These are phyloP conservation scores for Funneliformis mosseae DNA, from an alignment of 192 early-diverging fungal species.

Conservation along the genomic window DNA sequence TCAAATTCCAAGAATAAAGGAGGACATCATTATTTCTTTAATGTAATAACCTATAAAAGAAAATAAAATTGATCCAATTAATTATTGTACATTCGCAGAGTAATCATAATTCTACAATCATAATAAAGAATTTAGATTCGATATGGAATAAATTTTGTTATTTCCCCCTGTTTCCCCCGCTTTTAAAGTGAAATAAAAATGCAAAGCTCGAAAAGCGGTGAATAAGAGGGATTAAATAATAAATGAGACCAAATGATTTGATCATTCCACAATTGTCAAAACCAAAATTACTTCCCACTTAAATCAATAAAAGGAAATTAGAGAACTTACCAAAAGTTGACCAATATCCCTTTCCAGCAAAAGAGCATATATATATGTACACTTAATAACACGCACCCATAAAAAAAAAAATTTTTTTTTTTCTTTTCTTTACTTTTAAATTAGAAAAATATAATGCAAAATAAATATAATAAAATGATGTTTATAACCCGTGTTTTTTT, in stretches of 20 bases:
- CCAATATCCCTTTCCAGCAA: too few relatives aligned
- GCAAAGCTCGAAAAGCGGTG: neutral
- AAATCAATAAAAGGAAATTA: neutral
- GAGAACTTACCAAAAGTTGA: neutral
- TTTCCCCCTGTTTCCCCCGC: constrained; percentile 16
- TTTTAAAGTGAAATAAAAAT: neutral
- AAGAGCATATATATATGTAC: too few relatives aligned
- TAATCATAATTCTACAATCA: neutral
- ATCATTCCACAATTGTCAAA: neutral
- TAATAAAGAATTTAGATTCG: neutral
- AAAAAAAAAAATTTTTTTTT: too few relatives aligned
- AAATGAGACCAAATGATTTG: neutral
- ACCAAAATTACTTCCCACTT: too few relatives aligned
- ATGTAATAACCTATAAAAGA: too few relatives aligned
- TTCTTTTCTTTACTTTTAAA: neutral
- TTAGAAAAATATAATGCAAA: too few relatives aligned
- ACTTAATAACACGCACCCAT: too few relatives aligned
- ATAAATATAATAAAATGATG: too few relatives aligned
- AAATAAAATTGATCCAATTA: too few relatives aligned
- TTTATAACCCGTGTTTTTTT: too few relatives aligned
- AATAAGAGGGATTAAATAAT: constrained; percentile 13
- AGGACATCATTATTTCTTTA: too few relatives aligned
- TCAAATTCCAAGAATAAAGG: too few relatives aligned
- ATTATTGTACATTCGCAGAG: neutral
- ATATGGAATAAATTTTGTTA: neutral